Evolutionary conservation across 768 basidiomycete genomes (phyloP).

Genomic region (Mycena haematopus): DNA sequence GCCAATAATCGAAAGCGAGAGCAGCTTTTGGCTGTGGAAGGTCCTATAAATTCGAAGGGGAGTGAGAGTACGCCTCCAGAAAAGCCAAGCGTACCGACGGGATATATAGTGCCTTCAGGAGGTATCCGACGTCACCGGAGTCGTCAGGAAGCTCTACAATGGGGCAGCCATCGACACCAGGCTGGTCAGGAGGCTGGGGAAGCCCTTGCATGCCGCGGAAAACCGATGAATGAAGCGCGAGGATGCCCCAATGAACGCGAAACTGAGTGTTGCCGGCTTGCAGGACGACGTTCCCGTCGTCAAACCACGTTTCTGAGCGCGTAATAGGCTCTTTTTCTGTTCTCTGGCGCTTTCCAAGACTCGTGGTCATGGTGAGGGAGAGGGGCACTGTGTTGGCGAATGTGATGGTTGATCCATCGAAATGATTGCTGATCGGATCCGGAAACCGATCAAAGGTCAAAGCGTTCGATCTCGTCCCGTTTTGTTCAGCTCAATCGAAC

Average conservation of each 20-base stretch:
- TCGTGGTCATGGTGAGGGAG: too few species aligned
- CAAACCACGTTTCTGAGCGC: background rate
- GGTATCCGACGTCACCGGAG: background rate
- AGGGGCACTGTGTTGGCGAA: too few species aligned
- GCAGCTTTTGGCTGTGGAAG: background rate
- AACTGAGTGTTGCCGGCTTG: background rate
- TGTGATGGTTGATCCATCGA: too few species aligned
- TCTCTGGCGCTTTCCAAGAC: too few species aligned
- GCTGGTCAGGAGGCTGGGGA: background rate
- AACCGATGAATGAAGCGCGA: background rate
- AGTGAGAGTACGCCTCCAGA: background rate
- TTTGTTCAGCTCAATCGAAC: too few species aligned
- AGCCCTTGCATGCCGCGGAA: background rate
- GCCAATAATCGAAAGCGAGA: background rate
- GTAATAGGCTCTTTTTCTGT: too few species aligned
- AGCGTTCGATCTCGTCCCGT: too few species aligned
- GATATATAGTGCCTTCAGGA: background rate
- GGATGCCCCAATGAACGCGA: background rate
- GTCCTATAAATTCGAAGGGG: background rate
- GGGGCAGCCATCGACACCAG: background rate
- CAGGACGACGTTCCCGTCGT: background rate
- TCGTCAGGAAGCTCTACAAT: background rate
- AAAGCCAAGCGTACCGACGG: background rate
- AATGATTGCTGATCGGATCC: too few species aligned
- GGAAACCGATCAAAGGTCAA: too few species aligned